These are phyloP conservation scores for Myxozyma monticola DNA, from an alignment of 805 yeast species.

Conservation along the genomic window DNA sequence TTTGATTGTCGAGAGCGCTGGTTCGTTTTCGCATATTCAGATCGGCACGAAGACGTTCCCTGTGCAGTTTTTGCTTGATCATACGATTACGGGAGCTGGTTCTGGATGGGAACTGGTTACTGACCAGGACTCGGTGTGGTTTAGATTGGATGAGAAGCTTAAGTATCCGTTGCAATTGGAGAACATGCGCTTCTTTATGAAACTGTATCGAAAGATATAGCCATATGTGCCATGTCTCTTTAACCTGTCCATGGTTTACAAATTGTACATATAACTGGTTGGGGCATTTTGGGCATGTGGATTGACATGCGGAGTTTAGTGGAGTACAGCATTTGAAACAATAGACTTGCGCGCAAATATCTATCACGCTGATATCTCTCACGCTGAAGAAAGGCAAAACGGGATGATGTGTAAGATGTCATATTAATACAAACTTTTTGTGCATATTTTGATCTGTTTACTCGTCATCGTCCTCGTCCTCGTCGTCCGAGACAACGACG, in stretches of 20 bases:
- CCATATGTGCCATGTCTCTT: too few relatives aligned
- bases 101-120: conserved; percentile 61
- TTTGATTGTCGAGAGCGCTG: conserved; percentile 82
- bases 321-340: too few relatives aligned
- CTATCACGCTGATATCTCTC: too few relatives aligned
- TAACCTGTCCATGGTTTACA: neutral
- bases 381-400: too few relatives aligned
- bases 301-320: too few relatives aligned
- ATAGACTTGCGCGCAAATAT: too few relatives aligned
- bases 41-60: conserved; percentile 80
- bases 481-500: conserved; percentile 93
- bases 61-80: conserved; percentile 75
- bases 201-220: conserved; percentile 62
- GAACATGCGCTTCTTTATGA: conserved; percentile 82
- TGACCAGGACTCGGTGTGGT: conserved; percentile 79
- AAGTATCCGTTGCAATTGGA: conserved; percentile 71
- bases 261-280: neutral
- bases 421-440: conserved; percentile 7
- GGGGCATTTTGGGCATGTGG: neutral
- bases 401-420: too few relatives aligned
- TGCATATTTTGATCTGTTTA: conserved; percentile 1
- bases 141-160: conserved; percentile 54
- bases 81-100: conserved; percentile 54
- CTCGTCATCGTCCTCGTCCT: conserved; percentile 78
- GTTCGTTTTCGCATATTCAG: conserved; percentile 78